Evolutionary conservation across 169 alveolate genomes (phyloP).

Genomic region (Babesia gibsoni): DNA sequence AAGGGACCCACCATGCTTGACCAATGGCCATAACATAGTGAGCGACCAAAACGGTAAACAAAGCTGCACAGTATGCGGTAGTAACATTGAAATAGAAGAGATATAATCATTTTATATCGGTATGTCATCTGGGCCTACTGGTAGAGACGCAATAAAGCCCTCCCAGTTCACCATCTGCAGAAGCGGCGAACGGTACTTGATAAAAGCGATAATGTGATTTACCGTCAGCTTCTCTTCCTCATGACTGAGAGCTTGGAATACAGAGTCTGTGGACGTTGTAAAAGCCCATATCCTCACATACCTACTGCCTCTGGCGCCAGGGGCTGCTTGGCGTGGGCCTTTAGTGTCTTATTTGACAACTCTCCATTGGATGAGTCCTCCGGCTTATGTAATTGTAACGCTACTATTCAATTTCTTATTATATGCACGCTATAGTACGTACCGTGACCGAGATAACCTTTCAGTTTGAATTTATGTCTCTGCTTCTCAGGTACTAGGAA

Average conservation of each 20-base stretch:
- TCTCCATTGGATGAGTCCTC: background rate
- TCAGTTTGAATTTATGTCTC: constrained; percentile 39
- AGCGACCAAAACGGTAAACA: background rate
- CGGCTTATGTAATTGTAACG: background rate
- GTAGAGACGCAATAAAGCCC: constrained; percentile 39
- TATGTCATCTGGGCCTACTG: constrained; percentile 62
- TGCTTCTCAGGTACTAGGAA: constrained; percentile 53
- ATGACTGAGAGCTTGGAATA: constrained; percentile 46
- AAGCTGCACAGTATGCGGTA: constrained; percentile 13
- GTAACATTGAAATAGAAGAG: background rate
- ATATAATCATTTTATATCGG: constrained; percentile 10
- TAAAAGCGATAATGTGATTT: constrained; percentile 52
- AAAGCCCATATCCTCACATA: background rate
- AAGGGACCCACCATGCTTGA: background rate
- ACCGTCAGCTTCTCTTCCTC: constrained; percentile 45
- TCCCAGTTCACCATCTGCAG: constrained; percentile 64
- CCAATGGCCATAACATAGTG: constrained; percentile 20
- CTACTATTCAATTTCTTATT: background rate
- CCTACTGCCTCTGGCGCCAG: constrained; percentile 21
- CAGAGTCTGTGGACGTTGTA: constrained; percentile 15
- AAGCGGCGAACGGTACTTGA: constrained; percentile 54
- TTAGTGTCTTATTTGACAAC: background rate
- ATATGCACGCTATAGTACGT: background rate
- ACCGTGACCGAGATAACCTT: constrained; percentile 44
- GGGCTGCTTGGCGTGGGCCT: constrained; percentile 9